A percentile compares a stretch with the other conserved stretches of the same genome.
Evolutionary conservation across 768 basidiomycete species (phyloP).

Genomic region (Rhodotorula sphaerocarpa): DNA sequence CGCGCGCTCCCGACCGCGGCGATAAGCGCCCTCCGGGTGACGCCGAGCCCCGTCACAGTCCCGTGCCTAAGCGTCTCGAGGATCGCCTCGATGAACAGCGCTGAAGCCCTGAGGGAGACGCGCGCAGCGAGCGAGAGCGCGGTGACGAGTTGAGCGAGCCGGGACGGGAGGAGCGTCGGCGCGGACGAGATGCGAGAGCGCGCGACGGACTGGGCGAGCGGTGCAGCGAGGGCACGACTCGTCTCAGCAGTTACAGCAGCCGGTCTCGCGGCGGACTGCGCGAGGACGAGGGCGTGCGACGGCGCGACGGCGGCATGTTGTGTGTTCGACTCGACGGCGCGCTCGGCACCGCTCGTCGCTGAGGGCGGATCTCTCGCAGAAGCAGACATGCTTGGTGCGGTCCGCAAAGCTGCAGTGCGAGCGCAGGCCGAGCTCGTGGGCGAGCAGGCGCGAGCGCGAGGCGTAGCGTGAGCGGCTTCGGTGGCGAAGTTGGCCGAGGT

Average conservation of each 20-base stretch:
- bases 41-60: constrained; percentile 40
- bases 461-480: too few species aligned
- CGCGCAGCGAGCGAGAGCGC: constrained; percentile 41
- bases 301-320: neutral
- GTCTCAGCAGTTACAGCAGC: too few species aligned
- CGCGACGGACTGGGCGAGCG: constrained; percentile 26
- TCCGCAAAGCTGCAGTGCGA: too few species aligned
- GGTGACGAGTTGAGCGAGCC: constrained; percentile 43
- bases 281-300: neutral
- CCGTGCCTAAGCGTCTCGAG: constrained; percentile 39
- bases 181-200: constrained; percentile 18
- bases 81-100: constrained; percentile 44
- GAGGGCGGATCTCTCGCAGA: too few species aligned
- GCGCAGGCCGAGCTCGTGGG: too few species aligned
- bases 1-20: constrained; percentile 43
- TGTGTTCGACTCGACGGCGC: too few species aligned
- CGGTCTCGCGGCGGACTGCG: neutral
- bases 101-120: constrained; percentile 39
- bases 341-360: too few species aligned
- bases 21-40: constrained; percentile 42
- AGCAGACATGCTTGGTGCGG: too few species aligned
- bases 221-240: neutral
- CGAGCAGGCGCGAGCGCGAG: too few species aligned
- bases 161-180: constrained; percentile 41
- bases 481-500: too few species aligned